Base-by-base conservation (phyloP, 805 yeast species). In the Metschnikowia lachancei region DNA sequence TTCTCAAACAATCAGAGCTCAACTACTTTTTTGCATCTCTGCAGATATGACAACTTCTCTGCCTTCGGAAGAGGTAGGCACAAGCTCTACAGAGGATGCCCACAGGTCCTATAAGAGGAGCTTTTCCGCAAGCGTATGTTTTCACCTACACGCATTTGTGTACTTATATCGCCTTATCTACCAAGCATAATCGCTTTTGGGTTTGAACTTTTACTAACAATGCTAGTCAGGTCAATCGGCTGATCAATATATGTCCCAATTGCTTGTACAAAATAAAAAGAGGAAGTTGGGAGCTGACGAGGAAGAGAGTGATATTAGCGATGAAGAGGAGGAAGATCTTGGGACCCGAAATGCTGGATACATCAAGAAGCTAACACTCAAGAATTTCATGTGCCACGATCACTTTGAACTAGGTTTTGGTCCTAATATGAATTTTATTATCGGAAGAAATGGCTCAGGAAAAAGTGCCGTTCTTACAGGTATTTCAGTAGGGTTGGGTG, bases 371-470 rank as follows among this genome's bases (percentile, higher is more conserved):
- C 75, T 91, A 2, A 74, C 74, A 19, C 67, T 91, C 36, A 75
- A 77, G 49, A 88, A 89, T 67, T 89, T 89, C 63, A 89, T 89
- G 96, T 89, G 95, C 54, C 99, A 94, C 61, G 84, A 81, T 39
- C 80, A 87, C 45, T 87, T 94, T 58, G 82, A 81, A 46, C 66
- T 94, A 8, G 77, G 75, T 3, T 74, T 91, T 28, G 94, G 94
- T 1, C 90, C 92, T 0, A 80, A 83, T 44, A 74, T 91, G 55
- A 91, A 91, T 62, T 86, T 91, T 60, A 87, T 91, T 46, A 84
- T 87, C 33, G 98, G 98, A 17, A 75, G 85, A 46, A 91, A 91
- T 59, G 98, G 98, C 2, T 82, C 91, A 32, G 98, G 98, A 26
- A 91, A 91, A 60, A 80, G 88, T 60, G 95, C 97, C 1, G 77